These are phyloP conservation scores for Aureobasidium sp. DNA, from an alignment of 2,329 filamentous ascomycete species.

Conservation along the genomic window DNA sequence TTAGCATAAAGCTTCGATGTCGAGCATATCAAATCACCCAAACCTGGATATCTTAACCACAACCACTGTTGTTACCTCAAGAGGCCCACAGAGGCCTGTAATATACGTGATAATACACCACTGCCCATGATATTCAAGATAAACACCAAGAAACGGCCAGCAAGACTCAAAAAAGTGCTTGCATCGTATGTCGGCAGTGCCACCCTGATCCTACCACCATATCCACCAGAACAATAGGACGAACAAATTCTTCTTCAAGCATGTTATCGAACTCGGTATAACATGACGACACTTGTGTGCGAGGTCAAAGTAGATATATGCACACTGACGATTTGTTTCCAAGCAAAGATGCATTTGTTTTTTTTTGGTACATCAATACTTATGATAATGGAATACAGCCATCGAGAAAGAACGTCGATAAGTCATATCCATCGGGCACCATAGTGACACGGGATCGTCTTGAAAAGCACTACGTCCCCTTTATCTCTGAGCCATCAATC, in stretches of 20 bases:
- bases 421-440: neutral
- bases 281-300: neutral
- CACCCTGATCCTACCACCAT: neutral
- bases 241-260: neutral
- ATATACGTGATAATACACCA: accelerated
- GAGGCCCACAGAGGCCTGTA: accelerated
- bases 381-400: neutral
- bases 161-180: neutral
- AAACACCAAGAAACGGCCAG: neutral
- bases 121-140: neutral
- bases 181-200: neutral
- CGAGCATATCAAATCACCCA: neutral
- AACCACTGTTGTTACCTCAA: neutral
- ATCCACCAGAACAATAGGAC: neutral
- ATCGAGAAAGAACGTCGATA: neutral
- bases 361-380: neutral
- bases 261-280: neutral
- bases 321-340: neutral
- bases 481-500: neutral
- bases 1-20: neutral
- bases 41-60: neutral
- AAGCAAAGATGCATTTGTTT: neutral
- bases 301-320: neutral
- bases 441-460: neutral
- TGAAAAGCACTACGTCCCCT: neutral